A percentile compares a stretch with the other conserved stretches of the same genome.
phyloP scores from a whole-genome alignment of 1,284 basidiomycete genomes.

The Golubevia sp. region DNA sequence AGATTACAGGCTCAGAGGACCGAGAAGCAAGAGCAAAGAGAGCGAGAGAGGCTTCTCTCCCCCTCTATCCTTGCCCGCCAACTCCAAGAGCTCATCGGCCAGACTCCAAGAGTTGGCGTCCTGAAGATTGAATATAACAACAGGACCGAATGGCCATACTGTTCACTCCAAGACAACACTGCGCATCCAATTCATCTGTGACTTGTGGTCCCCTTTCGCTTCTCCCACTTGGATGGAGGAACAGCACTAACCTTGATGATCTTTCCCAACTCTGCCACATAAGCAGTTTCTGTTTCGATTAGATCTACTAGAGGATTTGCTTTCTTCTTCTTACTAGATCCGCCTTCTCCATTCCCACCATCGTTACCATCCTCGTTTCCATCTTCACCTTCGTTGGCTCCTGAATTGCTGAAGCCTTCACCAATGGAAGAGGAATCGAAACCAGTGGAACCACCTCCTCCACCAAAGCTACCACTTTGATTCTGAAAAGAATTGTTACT shows the following conservation, averaged over 20 bases:
- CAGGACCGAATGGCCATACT: too few species aligned
- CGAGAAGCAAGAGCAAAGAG: too few species aligned
- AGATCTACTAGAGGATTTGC: constrained; percentile 85
- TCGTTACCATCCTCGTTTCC: constrained; percentile 10
- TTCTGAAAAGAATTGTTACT: neutral
- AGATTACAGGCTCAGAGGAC: too few species aligned
- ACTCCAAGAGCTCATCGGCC: too few species aligned
- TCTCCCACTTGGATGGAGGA: too few species aligned
- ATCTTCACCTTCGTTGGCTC: constrained; percentile 21
- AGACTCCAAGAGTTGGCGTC: too few species aligned
- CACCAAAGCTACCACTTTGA: neutral
- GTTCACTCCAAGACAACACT: too few species aligned
- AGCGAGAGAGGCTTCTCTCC: too few species aligned
- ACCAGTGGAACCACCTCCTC: neutral
- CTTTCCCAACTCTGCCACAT: constrained; percentile 87
- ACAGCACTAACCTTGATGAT: constrained; percentile 87
- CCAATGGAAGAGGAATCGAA: neutral
- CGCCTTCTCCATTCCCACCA: constrained; percentile 5
- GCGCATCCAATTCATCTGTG: too few species aligned
- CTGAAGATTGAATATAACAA: too few species aligned
- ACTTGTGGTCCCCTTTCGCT: too few species aligned
- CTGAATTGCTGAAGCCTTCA: constrained; percentile 8
- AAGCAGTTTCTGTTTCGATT: constrained; percentile 87
- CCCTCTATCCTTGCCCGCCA: too few species aligned
- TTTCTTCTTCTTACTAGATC: constrained; percentile 12